phyloP scores from a whole-genome alignment of 2,329 filamentous ascomycete genomes.

The Fusarium sp. region DNA sequence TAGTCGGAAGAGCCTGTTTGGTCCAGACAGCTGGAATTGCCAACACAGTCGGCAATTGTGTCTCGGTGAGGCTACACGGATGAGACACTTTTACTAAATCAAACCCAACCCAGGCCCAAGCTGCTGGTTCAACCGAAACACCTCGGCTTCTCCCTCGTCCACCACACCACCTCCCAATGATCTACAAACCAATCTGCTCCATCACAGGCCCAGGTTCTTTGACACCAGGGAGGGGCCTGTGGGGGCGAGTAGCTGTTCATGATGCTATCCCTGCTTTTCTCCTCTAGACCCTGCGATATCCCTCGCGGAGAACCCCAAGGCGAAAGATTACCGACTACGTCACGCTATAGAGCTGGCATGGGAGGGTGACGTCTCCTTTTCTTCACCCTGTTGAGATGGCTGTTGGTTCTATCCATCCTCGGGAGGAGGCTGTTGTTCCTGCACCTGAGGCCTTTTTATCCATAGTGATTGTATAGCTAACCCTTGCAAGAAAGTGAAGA shows the following conservation, averaged over 20 bases:
- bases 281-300: constrained; percentile 7
- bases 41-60: not conserved
- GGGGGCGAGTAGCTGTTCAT: not conserved
- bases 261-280: constrained; percentile 18
- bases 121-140: not conserved
- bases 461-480: not conserved
- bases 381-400: not conserved
- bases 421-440: not conserved
- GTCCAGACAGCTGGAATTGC: not conserved
- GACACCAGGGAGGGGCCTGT: not conserved
- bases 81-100: constrained; percentile 14
- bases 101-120: not conserved
- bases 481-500: not conserved
- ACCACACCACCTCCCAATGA: constrained; percentile 13
- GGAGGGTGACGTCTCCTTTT: not conserved
- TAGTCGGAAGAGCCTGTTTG: not conserved
- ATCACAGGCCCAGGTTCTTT: not conserved
- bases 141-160: not conserved
- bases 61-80: not conserved
- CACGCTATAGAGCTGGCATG: not conserved
- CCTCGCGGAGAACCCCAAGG: not conserved
- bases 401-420: too few species aligned
- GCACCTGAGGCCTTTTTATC: constrained; percentile 12
- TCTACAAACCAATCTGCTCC: constrained; percentile 2
- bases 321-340: not conserved